Base-by-base conservation (phyloP, 1,284 basidiomycete species). In the Puccinia novopanici region DNA sequence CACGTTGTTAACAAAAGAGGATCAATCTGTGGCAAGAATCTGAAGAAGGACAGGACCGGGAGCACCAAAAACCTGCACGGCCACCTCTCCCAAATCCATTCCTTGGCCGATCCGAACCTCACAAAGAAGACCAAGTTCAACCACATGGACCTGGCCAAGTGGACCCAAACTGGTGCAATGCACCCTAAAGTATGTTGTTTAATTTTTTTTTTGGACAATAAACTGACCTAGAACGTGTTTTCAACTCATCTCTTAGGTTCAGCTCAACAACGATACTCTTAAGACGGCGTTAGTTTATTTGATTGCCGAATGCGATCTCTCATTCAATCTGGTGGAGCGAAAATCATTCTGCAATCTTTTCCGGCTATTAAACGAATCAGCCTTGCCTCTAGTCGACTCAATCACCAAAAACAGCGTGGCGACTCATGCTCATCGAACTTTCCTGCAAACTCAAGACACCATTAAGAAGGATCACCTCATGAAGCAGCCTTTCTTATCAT, bases 221-320 rank as follows among this genome's bases (percentile, higher is more conserved):
- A n/a, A 15, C 45, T 45, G 6, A 27, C 30, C 17, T 40, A 19
- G 19, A 40, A n/a, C n/a, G n/a, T n/a, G n/a, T n/a, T n/a, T n/a
- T n/a, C 15, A 22, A 37, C 12, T 45, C 45, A 45, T 8, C 6
- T 45, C 4, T 52, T 24, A 67, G 45, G 61, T 40, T 37, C 22
- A 65, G 22, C 30, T 65, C 9, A 65, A 65, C 15, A 65, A 42
- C 22, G 34, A 54, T 15, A 34, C 50, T 19, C 37, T 75, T 4
- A 75, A 75, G 48, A 75, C 22, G 24, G 73, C 57, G 4, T 30
- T 75, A 4, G 37, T 61, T 2, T 75, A 75, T 45, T 63, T 75
- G 19, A 17, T 75, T 5, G 54, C 55, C 34, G 37, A 75, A 19
- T n/a, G 54, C 30, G 40, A 75, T 34, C 55, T 75, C 10, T 37